phyloP scores from a whole-genome alignment of 768 basidiomycete species.

The Russula brevipes region DNA sequence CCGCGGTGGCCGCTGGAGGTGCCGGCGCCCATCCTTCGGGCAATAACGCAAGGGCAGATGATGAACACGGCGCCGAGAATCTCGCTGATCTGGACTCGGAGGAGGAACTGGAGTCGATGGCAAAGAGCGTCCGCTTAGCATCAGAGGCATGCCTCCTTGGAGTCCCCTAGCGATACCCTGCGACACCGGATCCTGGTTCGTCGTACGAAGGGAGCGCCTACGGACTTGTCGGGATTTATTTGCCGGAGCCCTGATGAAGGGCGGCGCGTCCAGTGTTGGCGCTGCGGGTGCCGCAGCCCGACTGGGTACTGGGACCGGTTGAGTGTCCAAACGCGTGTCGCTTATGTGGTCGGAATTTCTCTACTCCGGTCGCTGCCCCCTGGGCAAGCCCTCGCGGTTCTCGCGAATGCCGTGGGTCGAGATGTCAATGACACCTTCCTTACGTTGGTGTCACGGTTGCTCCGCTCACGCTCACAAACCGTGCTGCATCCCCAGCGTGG shows the following conservation, averaged over 20 bases:
- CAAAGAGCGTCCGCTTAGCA: constrained; percentile 54
- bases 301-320: constrained; percentile 18
- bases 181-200: constrained; percentile 78
- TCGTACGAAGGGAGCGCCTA: constrained; percentile 62
- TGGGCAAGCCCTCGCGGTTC: neutral
- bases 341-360: neutral
- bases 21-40: constrained; percentile 38
- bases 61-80: constrained; percentile 47
- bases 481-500: neutral
- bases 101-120: constrained; percentile 72
- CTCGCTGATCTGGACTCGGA: constrained; percentile 80
- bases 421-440: neutral
- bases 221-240: constrained; percentile 37
- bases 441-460: neutral
- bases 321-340: neutral
- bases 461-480: neutral
- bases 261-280: constrained; percentile 26
- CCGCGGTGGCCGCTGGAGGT: constrained; percentile 36
- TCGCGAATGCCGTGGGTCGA: neutral
- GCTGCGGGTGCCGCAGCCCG: constrained; percentile 25
- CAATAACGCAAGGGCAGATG: constrained; percentile 52
- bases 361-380: neutral
- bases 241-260: constrained; percentile 31
- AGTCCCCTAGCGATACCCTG: constrained; percentile 66
- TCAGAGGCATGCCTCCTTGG: constrained; percentile 55